Conservation (phyloP, 352 stramenopile genomes). For the Elongisporangium undulatum region DNA sequence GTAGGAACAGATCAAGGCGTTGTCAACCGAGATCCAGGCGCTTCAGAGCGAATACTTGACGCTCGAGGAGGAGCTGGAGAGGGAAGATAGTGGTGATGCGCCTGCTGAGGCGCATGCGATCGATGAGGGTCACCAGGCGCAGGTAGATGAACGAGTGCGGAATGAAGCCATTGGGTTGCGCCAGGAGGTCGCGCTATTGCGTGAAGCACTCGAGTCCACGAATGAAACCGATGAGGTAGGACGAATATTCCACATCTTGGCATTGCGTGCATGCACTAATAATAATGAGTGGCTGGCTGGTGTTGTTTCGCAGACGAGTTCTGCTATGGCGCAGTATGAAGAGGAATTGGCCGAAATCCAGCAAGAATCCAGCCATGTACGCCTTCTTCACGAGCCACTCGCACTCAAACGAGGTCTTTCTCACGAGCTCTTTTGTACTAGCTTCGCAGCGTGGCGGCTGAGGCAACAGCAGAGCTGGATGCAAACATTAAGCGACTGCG, state of each 20-base stretch:
- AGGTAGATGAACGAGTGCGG: constrained; percentile 31
- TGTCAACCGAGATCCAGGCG: constrained; percentile 37
- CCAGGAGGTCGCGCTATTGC: constrained; percentile 60
- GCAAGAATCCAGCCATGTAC: constrained; percentile 55
- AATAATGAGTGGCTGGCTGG: background rate
- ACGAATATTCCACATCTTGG: background rate
- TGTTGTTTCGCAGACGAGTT: constrained; percentile 30
- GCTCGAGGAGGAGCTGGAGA: constrained; percentile 28
- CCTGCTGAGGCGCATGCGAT: constrained; percentile 15
- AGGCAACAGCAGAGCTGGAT: constrained; percentile 49
- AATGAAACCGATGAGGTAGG: constrained; percentile 40
- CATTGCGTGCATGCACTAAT: background rate
- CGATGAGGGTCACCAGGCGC: constrained; percentile 21
- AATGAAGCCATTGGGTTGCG: constrained; percentile 50
- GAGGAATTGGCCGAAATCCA: constrained; percentile 53
- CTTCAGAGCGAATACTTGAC: constrained; percentile 50
- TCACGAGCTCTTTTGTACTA: constrained; percentile 14
- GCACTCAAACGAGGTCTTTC: constrained; percentile 1
- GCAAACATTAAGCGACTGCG: constrained; percentile 51
- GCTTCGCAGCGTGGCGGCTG: constrained; percentile 41
- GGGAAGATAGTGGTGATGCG: constrained; percentile 19
- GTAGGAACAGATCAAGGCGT: too few species aligned
- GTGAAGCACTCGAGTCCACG: constrained; percentile 41
- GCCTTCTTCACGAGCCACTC: constrained; percentile 3
- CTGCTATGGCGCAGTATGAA: constrained; percentile 63